Percentiles rank a stretch among this genome's conserved stretches.
phyloP scores from a whole-genome alignment of 768 basidiomycete species.

The Boletales sp. region DNA sequence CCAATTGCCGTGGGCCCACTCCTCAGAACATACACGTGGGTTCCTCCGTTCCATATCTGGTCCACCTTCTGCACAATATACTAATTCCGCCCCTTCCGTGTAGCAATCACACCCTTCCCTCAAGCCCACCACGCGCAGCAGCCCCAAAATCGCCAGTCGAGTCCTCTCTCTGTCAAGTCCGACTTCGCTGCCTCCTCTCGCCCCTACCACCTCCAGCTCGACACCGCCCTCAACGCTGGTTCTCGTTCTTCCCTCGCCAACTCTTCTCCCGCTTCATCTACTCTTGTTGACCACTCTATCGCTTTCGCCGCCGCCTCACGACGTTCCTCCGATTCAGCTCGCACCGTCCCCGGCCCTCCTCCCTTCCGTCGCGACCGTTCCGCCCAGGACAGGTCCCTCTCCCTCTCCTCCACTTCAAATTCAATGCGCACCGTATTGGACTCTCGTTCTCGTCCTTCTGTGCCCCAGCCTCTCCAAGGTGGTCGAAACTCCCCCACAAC shows the following conservation, averaged over 20 bases:
- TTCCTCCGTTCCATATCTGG: slow-evolving; percentile 29
- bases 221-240: slow-evolving; percentile 43
- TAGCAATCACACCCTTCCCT: slow-evolving; percentile 25
- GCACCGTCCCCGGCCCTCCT: slow-evolving; percentile 50
- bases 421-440: slow-evolving; percentile 47
- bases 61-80: slow-evolving; percentile 22
- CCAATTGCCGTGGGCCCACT: slow-evolving; percentile 55
- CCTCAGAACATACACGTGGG: slow-evolving; percentile 42
- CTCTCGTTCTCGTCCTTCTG: slow-evolving; percentile 32
- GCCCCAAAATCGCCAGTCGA: slow-evolving; percentile 27
- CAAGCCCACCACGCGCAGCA: slow-evolving; percentile 23
- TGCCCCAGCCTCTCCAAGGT: slow-evolving; percentile 36
- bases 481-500: slow-evolving; percentile 35
- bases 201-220: slow-evolving; percentile 56
- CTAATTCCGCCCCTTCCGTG: slow-evolving; percentile 21
- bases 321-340: slow-evolving; percentile 68
- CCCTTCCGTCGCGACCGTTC: slow-evolving; percentile 56
- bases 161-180: slow-evolving; percentile 40
- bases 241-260: slow-evolving; percentile 41
- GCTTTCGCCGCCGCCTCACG: slow-evolving; percentile 33
- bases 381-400: slow-evolving; percentile 69
- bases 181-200: slow-evolving; percentile 34
- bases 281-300: slow-evolving; percentile 33
- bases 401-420: slow-evolving; percentile 63
- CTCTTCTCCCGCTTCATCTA: slow-evolving; percentile 44